Percentiles rank a stretch among this genome's conserved stretches.
Evolutionary conservation across 192 early-diverging fungal genomes (phyloP).

Genomic region (Umbelopsis isabellina): DNA sequence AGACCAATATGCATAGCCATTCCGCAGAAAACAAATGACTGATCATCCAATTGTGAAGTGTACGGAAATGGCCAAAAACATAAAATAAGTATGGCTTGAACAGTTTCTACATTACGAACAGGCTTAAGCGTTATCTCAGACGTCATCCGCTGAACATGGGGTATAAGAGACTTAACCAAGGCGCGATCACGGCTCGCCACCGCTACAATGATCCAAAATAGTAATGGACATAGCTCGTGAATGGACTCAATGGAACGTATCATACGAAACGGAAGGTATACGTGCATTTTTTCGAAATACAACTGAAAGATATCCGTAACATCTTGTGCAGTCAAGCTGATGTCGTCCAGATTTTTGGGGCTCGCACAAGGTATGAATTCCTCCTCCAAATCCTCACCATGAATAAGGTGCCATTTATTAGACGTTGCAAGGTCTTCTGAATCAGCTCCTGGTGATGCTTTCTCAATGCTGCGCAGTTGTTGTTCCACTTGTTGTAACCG

Average conservation of each 20-base stretch:
- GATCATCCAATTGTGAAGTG: slow-evolving; percentile 3
- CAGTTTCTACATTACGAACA: slow-evolving; percentile 8
- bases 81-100: not conserved
- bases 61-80: slow-evolving; percentile 11
- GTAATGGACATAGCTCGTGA: not conserved
- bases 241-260: slow-evolving; percentile 2
- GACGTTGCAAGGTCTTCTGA: not conserved
- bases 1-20: slow-evolving; percentile 15
- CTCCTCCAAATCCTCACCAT: not conserved
- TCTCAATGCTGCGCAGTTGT: not conserved
- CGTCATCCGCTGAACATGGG: not conserved
- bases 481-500: slow-evolving; percentile 21
- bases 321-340: not conserved
- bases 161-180: not conserved
- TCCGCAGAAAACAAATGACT: not conserved
- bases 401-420: not conserved
- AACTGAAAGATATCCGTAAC: not conserved
- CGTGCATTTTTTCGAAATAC: slow-evolving; percentile 6
- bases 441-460: not conserved
- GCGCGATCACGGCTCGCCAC: not conserved
- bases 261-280: slow-evolving; percentile 15
- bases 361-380: not conserved
- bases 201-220: slow-evolving; percentile 4
- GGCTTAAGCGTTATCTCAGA: slow-evolving; percentile 10
- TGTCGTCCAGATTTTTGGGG: not conserved